Evolutionary conservation across 2,329 filamentous ascomycete genomes (phyloP).

Genomic region (Penicillium sp.): DNA sequence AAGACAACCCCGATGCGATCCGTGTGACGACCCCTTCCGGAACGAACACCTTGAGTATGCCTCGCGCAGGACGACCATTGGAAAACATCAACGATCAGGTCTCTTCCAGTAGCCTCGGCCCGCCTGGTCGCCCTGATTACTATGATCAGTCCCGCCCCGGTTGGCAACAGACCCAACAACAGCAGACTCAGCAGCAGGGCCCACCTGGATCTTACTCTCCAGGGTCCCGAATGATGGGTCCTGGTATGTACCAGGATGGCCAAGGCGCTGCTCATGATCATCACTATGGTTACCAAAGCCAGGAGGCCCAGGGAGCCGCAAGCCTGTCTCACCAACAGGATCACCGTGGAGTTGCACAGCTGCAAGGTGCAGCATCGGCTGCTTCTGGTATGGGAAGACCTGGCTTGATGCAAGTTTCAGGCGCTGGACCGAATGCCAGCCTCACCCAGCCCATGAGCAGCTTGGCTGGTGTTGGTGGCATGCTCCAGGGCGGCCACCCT

Average conservation of each 20-base stretch:
- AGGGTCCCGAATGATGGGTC: constrained; percentile 37
- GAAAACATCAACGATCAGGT: constrained; percentile 35
- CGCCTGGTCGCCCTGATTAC: constrained; percentile 38
- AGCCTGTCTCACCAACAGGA: constrained; percentile 60
- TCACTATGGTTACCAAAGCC: constrained; percentile 44
- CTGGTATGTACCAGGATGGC: constrained; percentile 36
- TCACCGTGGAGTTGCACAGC: constrained; percentile 64
- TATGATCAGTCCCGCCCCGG: constrained; percentile 41
- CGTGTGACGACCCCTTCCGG: constrained; percentile 96
- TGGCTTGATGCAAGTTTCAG: constrained; percentile 50
- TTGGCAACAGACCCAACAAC: constrained; percentile 41
- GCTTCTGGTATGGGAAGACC: constrained; percentile 52
- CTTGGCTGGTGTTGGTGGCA: constrained; percentile 63
- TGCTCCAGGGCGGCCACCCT: constrained; percentile 53
- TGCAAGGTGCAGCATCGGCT: constrained; percentile 65
- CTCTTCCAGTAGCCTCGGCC: constrained; percentile 31
- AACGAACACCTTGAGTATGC: constrained; percentile 88
- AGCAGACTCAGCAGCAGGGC: constrained; percentile 32
- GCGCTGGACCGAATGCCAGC: constrained; percentile 44
- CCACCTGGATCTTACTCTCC: constrained; percentile 43
- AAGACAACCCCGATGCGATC: constrained; percentile 93
- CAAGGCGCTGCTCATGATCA: constrained; percentile 43
- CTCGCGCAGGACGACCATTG: constrained; percentile 38
- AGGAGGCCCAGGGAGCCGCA: constrained; percentile 50
- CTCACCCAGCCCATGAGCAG: constrained; percentile 56